Percentiles rank a stretch among this genome's conserved stretches.
These are phyloP conservation scores for Austropuccinia psidii DNA, from an alignment of 1,284 basidiomycete genomes.

Conservation along the genomic window DNA sequence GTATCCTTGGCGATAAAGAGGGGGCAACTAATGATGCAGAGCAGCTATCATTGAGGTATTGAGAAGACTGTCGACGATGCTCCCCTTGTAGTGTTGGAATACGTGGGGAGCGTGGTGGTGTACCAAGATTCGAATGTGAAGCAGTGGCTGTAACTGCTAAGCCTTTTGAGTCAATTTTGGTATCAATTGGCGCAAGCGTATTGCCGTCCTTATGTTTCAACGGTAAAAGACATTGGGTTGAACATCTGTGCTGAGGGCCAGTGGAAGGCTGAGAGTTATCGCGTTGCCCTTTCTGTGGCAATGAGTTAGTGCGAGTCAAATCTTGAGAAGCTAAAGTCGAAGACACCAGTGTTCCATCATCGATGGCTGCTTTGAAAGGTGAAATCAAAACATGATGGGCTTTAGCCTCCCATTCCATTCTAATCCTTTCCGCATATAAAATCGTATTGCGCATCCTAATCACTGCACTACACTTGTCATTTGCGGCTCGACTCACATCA, in stretches of 20 bases:
- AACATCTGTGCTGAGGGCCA: not conserved
- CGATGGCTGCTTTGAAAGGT: constrained; percentile 53
- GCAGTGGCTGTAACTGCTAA: not conserved
- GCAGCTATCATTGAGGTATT: constrained; percentile 23
- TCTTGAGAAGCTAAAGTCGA: constrained; percentile 20
- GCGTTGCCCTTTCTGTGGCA: not conserved
- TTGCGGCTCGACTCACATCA: constrained; percentile 79
- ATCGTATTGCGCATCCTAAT: constrained; percentile 97
- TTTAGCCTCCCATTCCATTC: constrained; percentile 92
- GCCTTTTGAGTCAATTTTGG: constrained; percentile 6
- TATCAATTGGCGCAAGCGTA: constrained; percentile 11
- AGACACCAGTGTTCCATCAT: constrained; percentile 50
- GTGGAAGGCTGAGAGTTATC: not conserved
- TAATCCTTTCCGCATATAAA: constrained; percentile 90
- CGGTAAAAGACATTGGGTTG: not conserved
- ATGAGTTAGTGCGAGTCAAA: constrained; percentile 2
- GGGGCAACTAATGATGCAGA: constrained; percentile 52
- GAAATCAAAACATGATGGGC: constrained; percentile 62
- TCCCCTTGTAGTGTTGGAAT: not conserved
- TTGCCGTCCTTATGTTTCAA: not conserved
- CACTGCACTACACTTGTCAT: constrained; percentile 88
- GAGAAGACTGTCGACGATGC: constrained; percentile 15
- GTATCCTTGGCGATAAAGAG: constrained; percentile 72
- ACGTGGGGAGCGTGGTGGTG: constrained; percentile 31
- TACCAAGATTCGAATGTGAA: constrained; percentile 6